Base-by-base conservation (phyloP, 1,139 yeast genomes). In the Chernovozyma sophiae-reginae region DNA sequence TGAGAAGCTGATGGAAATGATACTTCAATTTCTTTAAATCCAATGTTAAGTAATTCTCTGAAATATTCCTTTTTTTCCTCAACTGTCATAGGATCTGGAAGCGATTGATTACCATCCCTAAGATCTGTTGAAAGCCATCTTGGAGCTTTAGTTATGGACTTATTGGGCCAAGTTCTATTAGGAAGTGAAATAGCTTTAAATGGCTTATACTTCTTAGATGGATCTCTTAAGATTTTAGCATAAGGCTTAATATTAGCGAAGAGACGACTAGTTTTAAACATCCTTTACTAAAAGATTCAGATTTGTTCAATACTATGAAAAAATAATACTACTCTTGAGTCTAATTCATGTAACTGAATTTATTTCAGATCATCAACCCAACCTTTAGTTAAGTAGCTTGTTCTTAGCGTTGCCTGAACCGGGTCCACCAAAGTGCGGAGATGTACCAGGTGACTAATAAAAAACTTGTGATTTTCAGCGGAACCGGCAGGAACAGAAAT, bases 81-180 rank as follows among this genome's bases (percentile, higher is more conserved):
- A 17, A 69, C 58, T 2, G 73, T 60, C 76, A 70, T 70, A 11
- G 76, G 76, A 46, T 70, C 76, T 13, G 76, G 76, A 39, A 70
- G 62, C 11, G 75, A 60, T 47, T 70, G 76, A 48, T 70, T 70
- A 15, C 76, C 76, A 43, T 70, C 76, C 54, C 76, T 62, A 37
- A 70, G 65, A 50, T 70, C 76, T 14, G 75, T 70, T 26, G 74
- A 65, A 36, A 70, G 61, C 76, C 76, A 70, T 44, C 76, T 58
- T 23, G 76, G 76, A 8, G 74, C 69, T 38, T 62, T 65, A 38
- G 62, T 52, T 40, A 70, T 56, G 19, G 54, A 45, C 34, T 62
- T 64, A 31, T 56, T 49, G 2, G 76, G 76, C 76, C 76, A 70
- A 20, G 58, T 58, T 46, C 76, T 56, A 45, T 65, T 57, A 4